Percentiles rank a stretch among this genome's conserved stretches.
These are phyloP conservation scores for Fusarium sororula DNA, from an alignment of 2,329 filamentous ascomycete genomes.

Conservation along the genomic window DNA sequence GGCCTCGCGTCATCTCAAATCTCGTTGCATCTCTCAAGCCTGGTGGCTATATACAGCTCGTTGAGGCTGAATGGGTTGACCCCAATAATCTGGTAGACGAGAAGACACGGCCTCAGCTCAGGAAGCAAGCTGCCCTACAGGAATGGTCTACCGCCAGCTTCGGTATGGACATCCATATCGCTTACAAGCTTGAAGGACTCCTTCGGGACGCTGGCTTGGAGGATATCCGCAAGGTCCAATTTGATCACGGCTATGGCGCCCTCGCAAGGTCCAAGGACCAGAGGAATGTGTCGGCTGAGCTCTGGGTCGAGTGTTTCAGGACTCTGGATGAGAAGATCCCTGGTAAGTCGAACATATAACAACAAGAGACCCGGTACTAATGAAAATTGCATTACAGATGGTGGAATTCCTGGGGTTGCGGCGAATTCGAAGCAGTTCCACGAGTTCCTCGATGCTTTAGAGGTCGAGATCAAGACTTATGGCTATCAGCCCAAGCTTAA, in stretches of 20 bases:
- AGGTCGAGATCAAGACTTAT: neutral
- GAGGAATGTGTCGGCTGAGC: neutral
- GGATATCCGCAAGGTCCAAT: neutral
- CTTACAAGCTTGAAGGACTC: neutral
- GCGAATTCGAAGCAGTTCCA: neutral
- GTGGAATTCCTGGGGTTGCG: neutral
- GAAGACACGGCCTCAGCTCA: neutral
- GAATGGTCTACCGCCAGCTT: neutral
- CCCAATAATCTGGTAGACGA: neutral
- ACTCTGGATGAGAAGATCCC: neutral
- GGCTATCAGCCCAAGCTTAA: neutral
- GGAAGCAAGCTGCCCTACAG: neutral
- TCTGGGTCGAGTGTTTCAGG: neutral
- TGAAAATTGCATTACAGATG: accelerated
- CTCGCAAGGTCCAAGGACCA: neutral
- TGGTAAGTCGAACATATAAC: neutral
- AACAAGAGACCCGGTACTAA: accelerated
- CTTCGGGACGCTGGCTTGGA: neutral
- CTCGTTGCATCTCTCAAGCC: neutral
- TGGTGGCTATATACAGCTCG: neutral
- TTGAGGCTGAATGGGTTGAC: neutral
- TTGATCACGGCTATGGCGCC: neutral
- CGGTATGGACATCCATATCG: neutral
- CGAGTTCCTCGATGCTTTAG: neutral
- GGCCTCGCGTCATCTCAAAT: neutral